These are phyloP conservation scores for Alternaria viburni DNA, from an alignment of 2,329 filamentous ascomycete genomes.

Conservation along the genomic window DNA sequence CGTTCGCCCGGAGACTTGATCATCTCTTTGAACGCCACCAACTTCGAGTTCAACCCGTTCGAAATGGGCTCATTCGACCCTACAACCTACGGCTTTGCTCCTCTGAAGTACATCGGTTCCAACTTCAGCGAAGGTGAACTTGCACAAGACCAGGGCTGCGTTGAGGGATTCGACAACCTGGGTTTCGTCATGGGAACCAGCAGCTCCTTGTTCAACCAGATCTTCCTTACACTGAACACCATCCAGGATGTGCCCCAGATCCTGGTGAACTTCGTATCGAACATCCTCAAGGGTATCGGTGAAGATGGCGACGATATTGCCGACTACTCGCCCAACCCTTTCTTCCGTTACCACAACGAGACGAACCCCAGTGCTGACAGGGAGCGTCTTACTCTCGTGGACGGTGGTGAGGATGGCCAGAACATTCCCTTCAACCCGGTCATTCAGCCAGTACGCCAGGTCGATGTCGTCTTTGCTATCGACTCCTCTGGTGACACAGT, in stretches of 20 bases:
- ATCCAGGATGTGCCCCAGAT: conserved; percentile 56
- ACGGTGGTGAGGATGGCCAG: conserved; percentile 78
- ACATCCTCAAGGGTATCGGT: conserved; percentile 63
- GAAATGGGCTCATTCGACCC: conserved; percentile 81
- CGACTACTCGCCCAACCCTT: conserved; percentile 76
- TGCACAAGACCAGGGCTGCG: conserved; percentile 64
- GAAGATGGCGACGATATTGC: conserved; percentile 73
- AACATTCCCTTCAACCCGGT: conserved; percentile 81
- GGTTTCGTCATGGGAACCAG: conserved; percentile 88
- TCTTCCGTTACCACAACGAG: conserved; percentile 67
- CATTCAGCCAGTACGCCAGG: conserved; percentile 72
- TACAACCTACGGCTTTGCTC: conserved; percentile 72
- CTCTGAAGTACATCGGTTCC: conserved; percentile 73
- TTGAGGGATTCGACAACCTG: conserved; percentile 81
- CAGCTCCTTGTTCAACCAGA: conserved; percentile 82
- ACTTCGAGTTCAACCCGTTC: conserved; percentile 80
- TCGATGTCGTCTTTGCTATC: conserved; percentile 83
- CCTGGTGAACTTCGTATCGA: conserved; percentile 59
- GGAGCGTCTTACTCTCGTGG: conserved; percentile 71
- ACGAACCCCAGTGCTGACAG: conserved; percentile 64
- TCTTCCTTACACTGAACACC: conserved; percentile 69
- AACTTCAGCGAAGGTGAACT: conserved; percentile 71
- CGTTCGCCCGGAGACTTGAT: conserved; percentile 67
- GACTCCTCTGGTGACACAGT: conserved; percentile 78
- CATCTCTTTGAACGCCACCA: conserved; percentile 73